Conservation (phyloP, 2,329 filamentous ascomycete species). For the Magnaporthiopsis incrustans region DNA sequence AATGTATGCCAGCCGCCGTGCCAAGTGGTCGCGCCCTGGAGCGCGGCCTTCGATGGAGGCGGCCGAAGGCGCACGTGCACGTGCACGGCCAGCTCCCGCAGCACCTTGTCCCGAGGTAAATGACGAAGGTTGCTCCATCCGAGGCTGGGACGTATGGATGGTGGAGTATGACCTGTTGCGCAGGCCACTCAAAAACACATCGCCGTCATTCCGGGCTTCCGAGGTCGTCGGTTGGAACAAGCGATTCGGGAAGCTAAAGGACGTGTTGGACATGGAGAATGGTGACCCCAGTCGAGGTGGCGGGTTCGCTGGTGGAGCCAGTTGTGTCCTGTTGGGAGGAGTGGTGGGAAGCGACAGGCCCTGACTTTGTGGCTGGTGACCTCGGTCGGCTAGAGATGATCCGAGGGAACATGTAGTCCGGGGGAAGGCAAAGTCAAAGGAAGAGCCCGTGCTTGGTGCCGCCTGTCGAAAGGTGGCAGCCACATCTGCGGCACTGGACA, state of each 20-base stretch:
- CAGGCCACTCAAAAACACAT: slow-evolving; percentile 7
- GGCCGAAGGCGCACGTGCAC: not conserved
- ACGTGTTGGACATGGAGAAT: slow-evolving; percentile 41
- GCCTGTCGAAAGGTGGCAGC: slow-evolving; percentile 2
- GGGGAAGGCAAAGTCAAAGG: slow-evolving; percentile 28
- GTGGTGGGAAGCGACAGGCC: not conserved
- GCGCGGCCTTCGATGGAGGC: not conserved
- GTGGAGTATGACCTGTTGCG: slow-evolving; percentile 48
- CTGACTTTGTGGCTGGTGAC: not conserved
- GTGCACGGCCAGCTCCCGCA: not conserved
- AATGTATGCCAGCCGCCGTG: slow-evolving; percentile 47
- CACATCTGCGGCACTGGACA: slow-evolving; percentile 2
- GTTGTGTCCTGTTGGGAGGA: not conserved
- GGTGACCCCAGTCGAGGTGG: slow-evolving; percentile 50
- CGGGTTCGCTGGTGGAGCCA: not conserved
- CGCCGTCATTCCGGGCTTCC: not conserved
- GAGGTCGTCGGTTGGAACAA: slow-evolving; percentile 32
- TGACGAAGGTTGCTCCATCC: not conserved
- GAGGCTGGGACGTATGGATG: slow-evolving; percentile 28
- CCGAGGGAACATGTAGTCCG: slow-evolving; percentile 22
- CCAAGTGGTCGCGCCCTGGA: slow-evolving; percentile 33
- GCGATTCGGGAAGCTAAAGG: slow-evolving; percentile 55
- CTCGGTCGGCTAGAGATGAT: not conserved
- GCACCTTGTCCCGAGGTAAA: not conserved
- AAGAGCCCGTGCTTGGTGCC: slow-evolving; percentile 10